Percentiles rank a stretch among this genome's conserved stretches.
Conservation (phyloP, 129 eudicot species). For the Pulicaria dysenterica region DNA sequence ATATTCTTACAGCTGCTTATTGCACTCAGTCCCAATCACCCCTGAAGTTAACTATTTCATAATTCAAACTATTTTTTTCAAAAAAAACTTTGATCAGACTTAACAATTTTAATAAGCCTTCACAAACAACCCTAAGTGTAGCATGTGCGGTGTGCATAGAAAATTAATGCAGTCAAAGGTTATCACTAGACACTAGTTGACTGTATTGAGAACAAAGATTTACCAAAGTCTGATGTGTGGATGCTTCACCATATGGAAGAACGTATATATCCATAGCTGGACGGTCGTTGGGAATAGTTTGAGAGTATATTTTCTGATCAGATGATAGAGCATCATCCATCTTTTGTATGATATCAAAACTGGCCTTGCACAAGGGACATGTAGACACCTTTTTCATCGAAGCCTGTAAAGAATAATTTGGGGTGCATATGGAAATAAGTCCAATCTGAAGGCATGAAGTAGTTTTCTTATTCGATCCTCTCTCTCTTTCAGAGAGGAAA, state of each 20-base stretch:
- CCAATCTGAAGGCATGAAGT: neutral
- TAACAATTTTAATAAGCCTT: too few species aligned
- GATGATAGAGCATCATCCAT: conserved; percentile 62
- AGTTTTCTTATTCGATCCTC: neutral
- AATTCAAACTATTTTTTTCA: too few species aligned
- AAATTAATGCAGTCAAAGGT: neutral
- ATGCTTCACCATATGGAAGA: conserved; percentile 52
- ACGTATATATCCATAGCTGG: conserved; percentile 54
- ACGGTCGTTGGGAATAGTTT: conserved; percentile 56
- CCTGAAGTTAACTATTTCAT: too few species aligned
- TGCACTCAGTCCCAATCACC: too few species aligned
- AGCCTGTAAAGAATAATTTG: conserved; percentile 42
- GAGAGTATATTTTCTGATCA: conserved; percentile 92
- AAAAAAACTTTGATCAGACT: too few species aligned
- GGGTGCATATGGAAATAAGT: conserved; percentile 9
- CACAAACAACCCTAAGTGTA: too few species aligned
- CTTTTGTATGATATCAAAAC: conserved; percentile 73
- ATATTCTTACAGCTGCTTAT: too few species aligned
- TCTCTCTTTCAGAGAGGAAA: neutral
- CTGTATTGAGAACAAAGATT: conserved; percentile 19
- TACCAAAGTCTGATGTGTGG: conserved; percentile 34
- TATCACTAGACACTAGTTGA: neutral
- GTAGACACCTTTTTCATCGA: conserved; percentile 59
- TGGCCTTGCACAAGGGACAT: conserved; percentile 90
- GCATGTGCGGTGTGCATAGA: too few species aligned